phyloP scores from a whole-genome alignment of 2,329 filamentous ascomycete genomes.

The Lachnellula cervina region DNA sequence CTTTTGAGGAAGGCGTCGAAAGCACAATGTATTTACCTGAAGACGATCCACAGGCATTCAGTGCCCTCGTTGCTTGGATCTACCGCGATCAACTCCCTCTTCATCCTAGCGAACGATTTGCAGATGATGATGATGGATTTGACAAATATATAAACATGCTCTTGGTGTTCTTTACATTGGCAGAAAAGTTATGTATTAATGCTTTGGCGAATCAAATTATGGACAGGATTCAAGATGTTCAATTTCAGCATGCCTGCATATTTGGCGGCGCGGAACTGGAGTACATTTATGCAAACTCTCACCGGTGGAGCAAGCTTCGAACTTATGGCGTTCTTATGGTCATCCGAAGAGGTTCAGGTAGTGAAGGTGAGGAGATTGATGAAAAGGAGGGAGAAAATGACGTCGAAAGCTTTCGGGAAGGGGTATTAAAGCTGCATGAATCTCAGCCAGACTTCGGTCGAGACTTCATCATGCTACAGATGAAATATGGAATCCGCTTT shows the following conservation, averaged over 20 bases:
- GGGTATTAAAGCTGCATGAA: not conserved
- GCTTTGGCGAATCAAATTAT: not conserved
- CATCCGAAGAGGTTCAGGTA: not conserved
- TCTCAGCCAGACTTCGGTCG: not conserved
- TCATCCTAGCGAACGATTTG: not conserved
- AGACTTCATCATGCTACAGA: not conserved
- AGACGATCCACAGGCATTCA: not conserved
- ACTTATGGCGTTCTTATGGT: not conserved
- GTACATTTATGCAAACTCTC: not conserved
- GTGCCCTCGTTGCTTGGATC: slow-evolving; percentile 3
- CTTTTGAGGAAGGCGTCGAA: not conserved
- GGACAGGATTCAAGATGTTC: not conserved
- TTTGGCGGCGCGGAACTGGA: not conserved
- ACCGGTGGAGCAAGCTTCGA: not conserved
- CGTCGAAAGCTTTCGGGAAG: not conserved
- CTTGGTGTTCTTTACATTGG: not conserved
- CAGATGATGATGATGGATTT: not conserved
- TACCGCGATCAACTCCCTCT: not conserved
- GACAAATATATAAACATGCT: not conserved
- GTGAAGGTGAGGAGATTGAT: not conserved
- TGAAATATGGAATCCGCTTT: not conserved
- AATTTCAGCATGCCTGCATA: not conserved
- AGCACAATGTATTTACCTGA: not conserved
- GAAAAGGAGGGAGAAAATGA: not conserved
- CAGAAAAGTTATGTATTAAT: not conserved